Base-by-base conservation (phyloP, 345 rosid genomes). In the Syzygium jambos region DNA sequence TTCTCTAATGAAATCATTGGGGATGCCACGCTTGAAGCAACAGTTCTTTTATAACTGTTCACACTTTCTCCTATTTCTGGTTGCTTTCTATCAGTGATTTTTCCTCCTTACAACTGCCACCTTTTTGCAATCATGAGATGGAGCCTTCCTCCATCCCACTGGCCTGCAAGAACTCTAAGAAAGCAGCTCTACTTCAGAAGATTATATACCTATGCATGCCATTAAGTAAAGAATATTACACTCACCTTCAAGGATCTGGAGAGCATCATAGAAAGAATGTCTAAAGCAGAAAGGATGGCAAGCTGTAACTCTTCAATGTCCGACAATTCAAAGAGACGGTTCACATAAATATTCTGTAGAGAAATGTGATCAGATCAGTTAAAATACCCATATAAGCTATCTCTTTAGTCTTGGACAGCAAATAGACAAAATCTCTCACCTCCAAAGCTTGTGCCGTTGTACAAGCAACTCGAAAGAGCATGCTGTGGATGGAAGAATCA, bases 261-360 rank as follows among this genome's bases (percentile, higher is more conserved):
- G 86, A 96, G 95, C 91, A 93, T 91, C 87, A 78, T 83, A 87
- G 90, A 88, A n/a, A 96, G 87, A 88, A 93, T 89, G 86, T 95
- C 96, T 89, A 98, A 93, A 89, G 92, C 96, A 92, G 98, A 94
- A 86, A 85, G 88, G 88, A 98, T 93, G 84, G 99, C 95, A 88
- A 87, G 95, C 89, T 94, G 94, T 91, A 95, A 91, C 90, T 98
- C 99, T 92, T 96, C 98, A 89, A 95, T 94, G 89, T 97, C 99
- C 63, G 85, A 57, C 89, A 91, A 91, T 90, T 94, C 97, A 89
- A 94, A 80, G 68, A 91, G 90, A 68, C 96, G 98, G 91, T 92
- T 92, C 88, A 90, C 92, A 85, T 91, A 92, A 86, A 97, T 95
- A 88, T 93, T 92, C 99, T 97, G 95, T 73, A 83, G n/a, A 88